Base-by-base conservation (phyloP, 495 filamentous ascomycete species). In the Cairneyella variabilis region DNA sequence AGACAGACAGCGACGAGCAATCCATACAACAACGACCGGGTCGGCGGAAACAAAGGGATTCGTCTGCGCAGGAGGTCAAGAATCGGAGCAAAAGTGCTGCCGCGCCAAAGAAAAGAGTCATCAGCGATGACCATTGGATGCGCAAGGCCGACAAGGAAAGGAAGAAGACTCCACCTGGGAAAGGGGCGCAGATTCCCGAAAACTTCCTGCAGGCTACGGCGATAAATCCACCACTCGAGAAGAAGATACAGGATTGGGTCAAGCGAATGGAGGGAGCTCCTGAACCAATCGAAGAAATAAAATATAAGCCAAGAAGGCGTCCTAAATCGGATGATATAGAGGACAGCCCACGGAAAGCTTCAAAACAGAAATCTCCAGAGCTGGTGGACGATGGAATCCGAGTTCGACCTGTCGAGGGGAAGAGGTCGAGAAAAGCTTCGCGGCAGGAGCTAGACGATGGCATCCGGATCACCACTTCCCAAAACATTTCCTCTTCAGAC, bases 51-150 rank as follows among this genome's bases (percentile, higher is more conserved):
- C 53, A 62, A 3, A 66, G 59, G 20, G 53, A 60, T 47, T 11
- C 2, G 3, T 12, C 72, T 66, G 42, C 42, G 41, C 20, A 27
- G 32, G 14, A 44, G 9, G 18, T 56, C 62, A 21, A 53, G 51
- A 16, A 39, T 56, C 51, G 41, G 47, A 55, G 48, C 28, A 67
- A 72, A 43, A 80, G 74, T 59, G 75, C 79, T 56, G 74, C 78
- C 18, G 55, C 64, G 17, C 88, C 88, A 5, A 82, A 83, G 59
- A 92, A 90, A 72, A 77, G 88, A 42, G 83, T 92, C 20, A 76
- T 92, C 18, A 90, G 88, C 59, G 88, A 92, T 67, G 82, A 83
- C 34, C 84, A 92, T 57, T 92, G 88, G 88, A 76, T 78, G 69
- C 78, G 76, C 62, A 55, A 59, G 17, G 16, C 17, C 3, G 30